These are phyloP conservation scores for Neurospora sp. DNA, from an alignment of 495 filamentous ascomycete species.

Conservation along the genomic window DNA sequence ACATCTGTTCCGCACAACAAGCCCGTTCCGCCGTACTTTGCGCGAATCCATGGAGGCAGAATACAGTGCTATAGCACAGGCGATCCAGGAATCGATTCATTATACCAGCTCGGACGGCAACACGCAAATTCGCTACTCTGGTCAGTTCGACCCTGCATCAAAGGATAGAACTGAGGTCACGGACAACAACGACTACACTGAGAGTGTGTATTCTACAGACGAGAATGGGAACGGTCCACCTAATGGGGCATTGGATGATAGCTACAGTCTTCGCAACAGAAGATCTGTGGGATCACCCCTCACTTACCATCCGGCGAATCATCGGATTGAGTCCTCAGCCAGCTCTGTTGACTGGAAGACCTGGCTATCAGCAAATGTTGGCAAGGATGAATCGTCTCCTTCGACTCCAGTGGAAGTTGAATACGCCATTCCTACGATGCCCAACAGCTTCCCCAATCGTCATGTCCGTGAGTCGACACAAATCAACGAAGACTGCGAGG, in stretches of 20 bases:
- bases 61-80: constrained; percentile 12
- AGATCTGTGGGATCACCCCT: constrained; percentile 2
- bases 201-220: constrained; percentile 36
- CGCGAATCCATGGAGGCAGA: constrained; percentile 29
- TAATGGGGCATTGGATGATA: neutral
- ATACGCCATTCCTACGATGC: constrained; percentile 28
- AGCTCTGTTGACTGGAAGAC: constrained; percentile 46
- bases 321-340: constrained; percentile 27
- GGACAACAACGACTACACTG: constrained; percentile 23
- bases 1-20: constrained; percentile 40
- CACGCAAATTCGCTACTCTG: constrained; percentile 17
- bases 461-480: constrained; percentile 55
- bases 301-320: constrained; percentile 16
- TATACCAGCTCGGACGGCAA: neutral
- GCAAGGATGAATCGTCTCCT: constrained; percentile 32
- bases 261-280: neutral
- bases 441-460: constrained; percentile 19
- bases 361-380: constrained; percentile 41
- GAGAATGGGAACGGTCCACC: constrained; percentile 4
- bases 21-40: constrained; percentile 46
- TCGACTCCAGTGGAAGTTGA: constrained; percentile 20
- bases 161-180: constrained; percentile 21
- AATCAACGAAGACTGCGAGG: constrained; percentile 40
- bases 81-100: constrained; percentile 12
- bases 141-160: constrained; percentile 12